Base-by-base conservation (phyloP, 495 filamentous ascomycete genomes). In the Lineolata rhizophorae region DNA sequence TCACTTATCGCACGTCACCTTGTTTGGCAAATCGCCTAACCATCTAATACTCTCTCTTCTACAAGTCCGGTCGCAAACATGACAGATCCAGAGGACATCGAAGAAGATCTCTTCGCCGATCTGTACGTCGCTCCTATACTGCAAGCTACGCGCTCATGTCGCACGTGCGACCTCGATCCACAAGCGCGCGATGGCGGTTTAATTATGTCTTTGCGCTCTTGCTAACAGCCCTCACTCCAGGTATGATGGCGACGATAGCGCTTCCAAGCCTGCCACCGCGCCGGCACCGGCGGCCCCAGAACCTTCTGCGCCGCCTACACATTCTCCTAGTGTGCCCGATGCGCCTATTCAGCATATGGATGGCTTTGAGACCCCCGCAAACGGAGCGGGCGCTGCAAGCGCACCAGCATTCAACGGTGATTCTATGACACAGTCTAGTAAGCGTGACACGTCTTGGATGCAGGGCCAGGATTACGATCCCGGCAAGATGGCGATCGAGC, bases 41-140 rank as follows among this genome's bases (percentile, higher is more conserved):
- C n/a, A n/a, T n/a, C n/a, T n/a, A n/a, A n/a, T n/a, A n/a, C n/a
- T n/a, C n/a, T n/a, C n/a, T n/a, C n/a, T n/a, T n/a, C n/a, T n/a
- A n/a, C n/a, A n/a, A n/a, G n/a, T n/a, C n/a, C n/a, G n/a, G n/a
- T n/a, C n/a, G n/a, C n/a, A n/a, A n/a, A n/a, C n/a, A n/a, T n/a
- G n/a, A n/a, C n/a, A n/a, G n/a, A n/a, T n/a, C n/a, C n/a, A n/a
- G n/a, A n/a, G n/a, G n/a, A n/a, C n/a, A n/a, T 84, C 41, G 90
- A 95, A 32, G 90, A 95, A 46, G 87, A 97, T 65, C 76, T 97
- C 47, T 97, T 97, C 52, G 87, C 83, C 41, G 87, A 97, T 59
- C 69, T 97, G 87, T 95, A 64, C 51, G 82, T 65, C 21, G 24
- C 22, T 16, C 16, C 16, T 27, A 9, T 14, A 16, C n/a, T n/a